These are phyloP conservation scores for Morella rubra DNA, from an alignment of 306 rosid genomes.

Conservation along the genomic window DNA sequence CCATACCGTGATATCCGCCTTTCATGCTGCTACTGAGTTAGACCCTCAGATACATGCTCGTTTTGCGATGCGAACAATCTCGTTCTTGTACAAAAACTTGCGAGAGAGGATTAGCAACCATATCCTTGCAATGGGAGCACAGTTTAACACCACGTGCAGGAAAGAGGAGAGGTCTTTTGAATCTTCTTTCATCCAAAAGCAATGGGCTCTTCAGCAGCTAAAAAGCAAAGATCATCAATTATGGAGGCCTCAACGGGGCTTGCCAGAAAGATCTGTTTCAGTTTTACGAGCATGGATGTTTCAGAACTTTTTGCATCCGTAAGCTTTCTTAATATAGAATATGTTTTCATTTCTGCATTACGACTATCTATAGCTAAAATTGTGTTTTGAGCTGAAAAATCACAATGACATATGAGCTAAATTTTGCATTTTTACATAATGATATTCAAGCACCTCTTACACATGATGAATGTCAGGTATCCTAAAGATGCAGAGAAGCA, in stretches of 20 bases:
- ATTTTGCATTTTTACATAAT: neutral
- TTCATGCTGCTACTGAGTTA: conserved; percentile 79
- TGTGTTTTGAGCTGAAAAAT: neutral
- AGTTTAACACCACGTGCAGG: conserved; percentile 32
- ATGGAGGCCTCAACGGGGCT: conserved; percentile 97
- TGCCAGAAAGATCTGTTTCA: conserved; percentile 92
- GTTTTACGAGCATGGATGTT: conserved; percentile 93
- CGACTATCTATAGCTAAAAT: no score
- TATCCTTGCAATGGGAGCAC: conserved; percentile 55
- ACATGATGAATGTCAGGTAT: conserved; percentile 61
- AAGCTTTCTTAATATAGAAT: conserved; percentile 26
- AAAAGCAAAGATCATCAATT: conserved; percentile 73
- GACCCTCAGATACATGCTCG: conserved; percentile 72
- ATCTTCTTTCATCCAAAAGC: conserved; percentile 65
- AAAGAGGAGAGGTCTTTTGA: conserved; percentile 61
- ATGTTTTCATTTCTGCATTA: neutral
- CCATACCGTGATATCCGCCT: conserved; percentile 76
- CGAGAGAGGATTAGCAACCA: conserved; percentile 73
- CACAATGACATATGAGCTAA: neutral
- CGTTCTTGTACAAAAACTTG: conserved; percentile 58
- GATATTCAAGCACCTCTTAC: neutral
- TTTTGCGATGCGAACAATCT: conserved; percentile 62
- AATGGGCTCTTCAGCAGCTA: conserved; percentile 83
- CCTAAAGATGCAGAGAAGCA: conserved; percentile 99
- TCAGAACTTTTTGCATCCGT: conserved; percentile 98